Base-by-base conservation (phyloP, 2,329 filamentous ascomycete species). In the Intubia oerlemansii region DNA sequence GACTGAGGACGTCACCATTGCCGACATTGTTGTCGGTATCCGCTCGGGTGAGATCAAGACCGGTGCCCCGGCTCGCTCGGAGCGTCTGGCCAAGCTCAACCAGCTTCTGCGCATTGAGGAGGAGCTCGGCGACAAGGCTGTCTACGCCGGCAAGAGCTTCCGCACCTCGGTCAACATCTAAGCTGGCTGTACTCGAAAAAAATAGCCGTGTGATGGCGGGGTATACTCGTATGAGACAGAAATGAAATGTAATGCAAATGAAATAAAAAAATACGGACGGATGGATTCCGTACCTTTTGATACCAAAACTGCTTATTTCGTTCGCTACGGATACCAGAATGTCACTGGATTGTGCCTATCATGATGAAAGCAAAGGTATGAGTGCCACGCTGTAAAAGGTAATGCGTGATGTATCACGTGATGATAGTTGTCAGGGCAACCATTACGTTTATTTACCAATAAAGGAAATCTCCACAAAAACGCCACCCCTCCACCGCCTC, bases 91-190 rank as follows among this genome's bases (percentile, higher is more conserved):
- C 56, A 98, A 98, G 72, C 79, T 98, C 52, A 98, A 98, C 78
- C 88, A 98, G 68, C 92, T 98, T 49, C 78, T 98, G 50, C 81
- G 88, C 51, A 98, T 98, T 46, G 88, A 98, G 71, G 88, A 98
- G 66, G 88, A 98, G 68, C 76, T 98, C 40, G 84, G 84, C 45
- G 67, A 72, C 46, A 75, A 88, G 46, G 88, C 85, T 43, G 50
- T 95, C 57, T 98, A 85, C 53, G 84, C 85, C 44, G 88, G 88
- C 44, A 59, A 65, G 49, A 82, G 81, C 51, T 98, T 95, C 80
- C 78, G 85, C 62, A 82, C 59, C 44, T 60, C 85, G 38, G 75
- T 93, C 47, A 84, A 79, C 63, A 56, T 93, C 57, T 91, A 80
- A 71, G 13, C 13, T 14, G 13, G n/a, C n/a, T n/a, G n/a, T n/a